Percentiles rank a stretch among this genome's conserved stretches.
phyloP scores from a whole-genome alignment of 768 basidiomycete species.

The Albatrellus ellisii region DNA sequence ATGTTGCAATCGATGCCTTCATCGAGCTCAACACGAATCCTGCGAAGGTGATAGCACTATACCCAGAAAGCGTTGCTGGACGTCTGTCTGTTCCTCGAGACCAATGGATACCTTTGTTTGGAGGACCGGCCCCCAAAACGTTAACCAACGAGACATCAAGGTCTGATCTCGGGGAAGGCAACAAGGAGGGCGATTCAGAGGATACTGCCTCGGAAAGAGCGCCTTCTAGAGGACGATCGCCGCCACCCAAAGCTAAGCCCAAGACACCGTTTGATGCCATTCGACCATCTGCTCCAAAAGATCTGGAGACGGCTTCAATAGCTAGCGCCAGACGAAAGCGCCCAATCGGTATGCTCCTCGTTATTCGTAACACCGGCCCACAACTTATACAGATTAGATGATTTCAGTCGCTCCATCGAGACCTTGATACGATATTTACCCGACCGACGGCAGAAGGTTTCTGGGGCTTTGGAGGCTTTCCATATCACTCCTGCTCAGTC shows the following conservation, averaged over 20 bases:
- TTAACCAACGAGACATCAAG: conserved; percentile 16
- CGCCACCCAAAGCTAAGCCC: conserved; percentile 35
- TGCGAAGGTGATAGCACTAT: conserved; percentile 85
- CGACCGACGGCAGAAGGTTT: conserved; percentile 80
- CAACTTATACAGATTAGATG: too few relatives aligned
- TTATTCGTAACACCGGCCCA: too few relatives aligned
- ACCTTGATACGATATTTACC: conserved; percentile 79
- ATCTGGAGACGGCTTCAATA: conserved; percentile 52
- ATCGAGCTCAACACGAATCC: conserved; percentile 85
- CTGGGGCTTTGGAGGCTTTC: conserved; percentile 59
- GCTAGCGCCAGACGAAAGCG: conserved; percentile 13
- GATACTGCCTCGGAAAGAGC: conserved; percentile 4
- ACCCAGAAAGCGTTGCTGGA: conserved; percentile 72
- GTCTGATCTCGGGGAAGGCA: conserved; percentile 5
- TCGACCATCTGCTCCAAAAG: conserved; percentile 31
- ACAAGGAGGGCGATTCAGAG: not conserved
- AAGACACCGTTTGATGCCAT: conserved; percentile 45
- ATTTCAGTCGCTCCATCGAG: conserved; percentile 65
- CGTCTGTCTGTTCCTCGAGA: conserved; percentile 56
- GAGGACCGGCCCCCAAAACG: conserved; percentile 38
- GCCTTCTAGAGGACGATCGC: conserved; percentile 1
- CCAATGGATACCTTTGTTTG: conserved; percentile 73
- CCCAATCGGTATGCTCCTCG: conserved; percentile 16
- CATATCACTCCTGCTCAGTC: conserved; percentile 58
- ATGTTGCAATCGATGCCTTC: conserved; percentile 76